A percentile compares a stretch with the other conserved stretches of the same genome.
phyloP scores from a whole-genome alignment of 331 rosid species.

The Prunus yedoensis region DNA sequence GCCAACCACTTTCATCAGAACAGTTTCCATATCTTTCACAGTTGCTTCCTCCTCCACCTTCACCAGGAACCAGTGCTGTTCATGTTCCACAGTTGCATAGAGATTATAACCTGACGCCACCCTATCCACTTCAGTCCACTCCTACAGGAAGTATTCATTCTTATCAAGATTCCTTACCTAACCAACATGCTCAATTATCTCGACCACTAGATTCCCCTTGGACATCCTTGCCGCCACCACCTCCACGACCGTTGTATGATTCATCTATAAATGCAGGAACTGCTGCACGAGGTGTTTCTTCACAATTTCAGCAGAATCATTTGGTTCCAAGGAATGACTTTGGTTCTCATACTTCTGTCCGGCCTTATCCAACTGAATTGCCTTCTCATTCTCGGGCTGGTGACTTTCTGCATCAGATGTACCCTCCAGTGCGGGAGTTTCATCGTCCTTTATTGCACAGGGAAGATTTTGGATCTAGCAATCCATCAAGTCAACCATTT shows the following conservation, averaged over 20 bases:
- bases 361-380: slow-evolving; percentile 33
- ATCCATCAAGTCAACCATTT: slow-evolving; percentile 41
- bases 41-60: slow-evolving; percentile 45
- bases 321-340: slow-evolving; percentile 45
- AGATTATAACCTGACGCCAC: slow-evolving; percentile 41
- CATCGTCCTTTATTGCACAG: slow-evolving; percentile 35
- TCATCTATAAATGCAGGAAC: slow-evolving; percentile 40
- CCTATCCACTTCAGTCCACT: slow-evolving; percentile 55
- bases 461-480: slow-evolving; percentile 46
- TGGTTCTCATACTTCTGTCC: slow-evolving; percentile 49
- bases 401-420: slow-evolving; percentile 45
- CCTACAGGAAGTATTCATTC: slow-evolving; percentile 43
- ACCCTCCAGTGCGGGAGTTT: slow-evolving; percentile 49
- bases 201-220: slow-evolving; percentile 45
- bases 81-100: slow-evolving; percentile 47
- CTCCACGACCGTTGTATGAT: slow-evolving; percentile 39
- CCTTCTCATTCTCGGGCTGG: slow-evolving; percentile 44
- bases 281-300: slow-evolving; percentile 39
- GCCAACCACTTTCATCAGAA: slow-evolving; percentile 34
- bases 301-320: slow-evolving; percentile 53
- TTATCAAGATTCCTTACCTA: slow-evolving; percentile 39
- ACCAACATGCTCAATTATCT: slow-evolving; percentile 51
- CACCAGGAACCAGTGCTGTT: slow-evolving; percentile 46
- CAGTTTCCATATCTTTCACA: slow-evolving; percentile 33
- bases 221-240: slow-evolving; percentile 54